Conservation (phyloP, 331 rosid species). For the Cydonia oblonga region DNA sequence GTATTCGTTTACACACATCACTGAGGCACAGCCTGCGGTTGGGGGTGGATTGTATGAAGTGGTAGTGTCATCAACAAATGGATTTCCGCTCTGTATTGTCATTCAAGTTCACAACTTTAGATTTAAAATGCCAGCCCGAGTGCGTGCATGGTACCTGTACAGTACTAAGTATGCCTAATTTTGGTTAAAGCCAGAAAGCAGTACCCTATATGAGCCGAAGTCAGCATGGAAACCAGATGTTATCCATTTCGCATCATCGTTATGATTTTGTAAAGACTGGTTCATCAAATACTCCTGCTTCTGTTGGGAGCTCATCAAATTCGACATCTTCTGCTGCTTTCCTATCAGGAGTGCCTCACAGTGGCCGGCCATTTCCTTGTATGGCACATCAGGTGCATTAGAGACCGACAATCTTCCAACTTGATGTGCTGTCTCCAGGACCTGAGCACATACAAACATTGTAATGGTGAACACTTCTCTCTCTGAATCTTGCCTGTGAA, state of each 20-base stretch:
- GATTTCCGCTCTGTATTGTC: constrained; percentile 41
- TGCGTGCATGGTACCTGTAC: background rate
- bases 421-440: constrained; percentile 52
- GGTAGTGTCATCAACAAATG: constrained; percentile 18
- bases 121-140: background rate
- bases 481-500: background rate
- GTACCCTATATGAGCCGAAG: constrained; percentile 30
- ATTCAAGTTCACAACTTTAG: constrained; percentile 17
- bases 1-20: constrained; percentile 32
- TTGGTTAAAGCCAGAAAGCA: constrained; percentile 2
- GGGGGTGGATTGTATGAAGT: constrained; percentile 21
- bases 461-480: background rate
- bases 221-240: constrained; percentile 8
- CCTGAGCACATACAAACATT: constrained; percentile 28
- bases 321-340: constrained; percentile 69
- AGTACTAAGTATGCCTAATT: background rate
- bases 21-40: constrained; percentile 12
- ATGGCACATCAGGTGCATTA: constrained; percentile 44
- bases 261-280: constrained; percentile 19
- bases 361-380: constrained; percentile 69
- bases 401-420: constrained; percentile 52
- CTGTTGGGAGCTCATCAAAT: constrained; percentile 43
- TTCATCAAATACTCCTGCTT: constrained; percentile 27
- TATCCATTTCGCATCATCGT: constrained; percentile 18
- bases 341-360: constrained; percentile 71